Evolutionary conservation across 1,284 basidiomycete species (phyloP), one percentile per base, ranked within the genome.

Genomic region (Trichosporon sp.): DNA sequence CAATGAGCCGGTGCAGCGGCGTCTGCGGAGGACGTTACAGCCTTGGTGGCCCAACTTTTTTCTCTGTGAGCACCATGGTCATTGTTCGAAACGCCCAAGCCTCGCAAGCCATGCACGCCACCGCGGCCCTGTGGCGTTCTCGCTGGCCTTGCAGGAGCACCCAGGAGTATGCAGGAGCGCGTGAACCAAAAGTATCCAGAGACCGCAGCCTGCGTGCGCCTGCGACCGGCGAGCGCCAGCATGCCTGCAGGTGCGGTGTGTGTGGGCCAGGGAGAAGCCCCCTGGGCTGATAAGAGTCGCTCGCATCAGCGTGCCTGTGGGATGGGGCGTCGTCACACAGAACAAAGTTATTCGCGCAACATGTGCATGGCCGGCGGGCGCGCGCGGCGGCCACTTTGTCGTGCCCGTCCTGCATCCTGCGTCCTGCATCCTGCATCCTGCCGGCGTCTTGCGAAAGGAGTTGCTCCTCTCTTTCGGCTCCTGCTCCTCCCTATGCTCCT

Each of bases 11-110:
- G 29, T 18, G 15, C 56, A 13, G 29, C 27, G 18, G 18, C 13
- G 5, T 3, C 3, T 51, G 34, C 34, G 12, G 34, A 34, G 6
- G 23, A 51, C 47, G 47, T 51, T 51, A 51, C 47, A 51, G 21
- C 23, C 56, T 27, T 60, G 27, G 5, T 60, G 27, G 18, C 27
- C 27, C 56, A 32, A 60, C 29, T 9, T 58, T 60, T 60, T 31
- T 29, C 21, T 6, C 3, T 15, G 23, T 9, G 56, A 3, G 27
- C 27, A 6, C 29, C 6, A 15, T 15, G 13, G 51, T 27, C 51
- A 56, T 56, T 56, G 51, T 56, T 56, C 29, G 29, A 60, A 60
- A 31, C 56, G 56, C 56, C 56, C 56, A 32, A 31, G 56, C 56
- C 56, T 18, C 18, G 53, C 15, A 60, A 60, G 56, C 56, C 56